Conservation (phyloP, 768 basidiomycete species). For the Royoungia palumana region DNA sequence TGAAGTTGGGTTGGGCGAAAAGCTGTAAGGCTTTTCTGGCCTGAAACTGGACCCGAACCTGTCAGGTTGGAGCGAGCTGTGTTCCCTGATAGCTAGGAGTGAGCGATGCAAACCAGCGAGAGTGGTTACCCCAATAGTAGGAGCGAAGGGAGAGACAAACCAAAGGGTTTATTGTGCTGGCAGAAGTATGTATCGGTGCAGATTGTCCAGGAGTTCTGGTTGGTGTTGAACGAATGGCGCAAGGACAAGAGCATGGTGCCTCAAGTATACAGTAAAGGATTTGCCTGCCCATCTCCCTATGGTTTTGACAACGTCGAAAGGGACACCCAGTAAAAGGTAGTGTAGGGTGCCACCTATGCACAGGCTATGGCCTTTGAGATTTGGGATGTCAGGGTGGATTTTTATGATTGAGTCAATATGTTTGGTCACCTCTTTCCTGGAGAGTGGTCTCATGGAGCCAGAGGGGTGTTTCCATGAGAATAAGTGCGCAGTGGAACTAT, state of each 20-base stretch:
- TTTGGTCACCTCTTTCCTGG: not conserved
- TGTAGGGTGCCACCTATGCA: constrained; percentile 29
- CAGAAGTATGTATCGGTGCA: not conserved
- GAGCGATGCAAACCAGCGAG: not conserved
- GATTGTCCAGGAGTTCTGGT: not conserved
- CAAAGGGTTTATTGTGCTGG: not conserved
- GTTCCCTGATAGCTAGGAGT: not conserved
- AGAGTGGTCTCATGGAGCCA: not conserved
- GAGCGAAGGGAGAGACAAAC: not conserved
- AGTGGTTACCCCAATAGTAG: not conserved
- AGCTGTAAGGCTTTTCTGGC: no score
- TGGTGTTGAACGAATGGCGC: constrained; percentile 24
- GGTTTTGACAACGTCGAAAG: constrained; percentile 32
- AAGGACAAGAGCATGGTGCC: constrained; percentile 29
- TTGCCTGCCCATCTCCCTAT: constrained; percentile 36
- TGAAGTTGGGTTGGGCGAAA: no score
- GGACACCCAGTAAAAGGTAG: constrained; percentile 25
- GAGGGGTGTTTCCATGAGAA: constrained; percentile 4
- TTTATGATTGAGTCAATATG: not conserved
- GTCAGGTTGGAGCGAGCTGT: no score
- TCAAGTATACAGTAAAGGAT: constrained; percentile 29
- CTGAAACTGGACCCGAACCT: no score
- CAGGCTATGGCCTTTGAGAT: constrained; percentile 25
- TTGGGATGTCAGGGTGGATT: not conserved
- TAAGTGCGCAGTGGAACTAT: not conserved